Evolutionary conservation across 192 early-diverging fungal species (phyloP).

Genomic region (Chytriomyces sp.): DNA sequence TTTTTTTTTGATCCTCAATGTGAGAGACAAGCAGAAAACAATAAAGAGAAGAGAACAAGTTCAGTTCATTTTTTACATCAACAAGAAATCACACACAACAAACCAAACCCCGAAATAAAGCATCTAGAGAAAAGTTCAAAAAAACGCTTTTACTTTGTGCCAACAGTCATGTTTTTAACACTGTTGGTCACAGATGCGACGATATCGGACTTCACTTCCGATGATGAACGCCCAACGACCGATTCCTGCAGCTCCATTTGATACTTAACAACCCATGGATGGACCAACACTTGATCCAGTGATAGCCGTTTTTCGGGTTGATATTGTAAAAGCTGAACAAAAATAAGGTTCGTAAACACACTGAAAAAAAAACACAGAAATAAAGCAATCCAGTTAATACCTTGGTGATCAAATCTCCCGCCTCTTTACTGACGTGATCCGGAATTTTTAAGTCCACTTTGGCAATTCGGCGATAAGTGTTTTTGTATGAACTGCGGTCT

Average conservation of each 20-base stretch:
- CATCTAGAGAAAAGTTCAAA: background rate
- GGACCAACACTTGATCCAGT: constrained; percentile 74
- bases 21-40: background rate
- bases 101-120: background rate
- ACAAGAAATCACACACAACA: background rate
- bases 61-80: background rate
- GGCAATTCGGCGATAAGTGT: constrained; percentile 83
- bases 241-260: constrained; percentile 28
- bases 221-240: background rate
- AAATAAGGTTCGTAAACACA: background rate
- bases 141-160: background rate
- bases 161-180: constrained; percentile 15
- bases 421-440: constrained; percentile 74
- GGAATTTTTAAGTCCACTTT: constrained; percentile 86
- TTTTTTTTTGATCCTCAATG: background rate
- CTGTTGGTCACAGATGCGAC: constrained; percentile 9
- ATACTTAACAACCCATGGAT: constrained; percentile 72
- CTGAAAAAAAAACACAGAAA: constrained; percentile 7
- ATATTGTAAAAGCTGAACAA: constrained; percentile 71
- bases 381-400: constrained; percentile 44
- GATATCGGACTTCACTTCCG: background rate
- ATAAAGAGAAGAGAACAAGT: background rate
- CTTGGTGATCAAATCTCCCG: constrained; percentile 82
- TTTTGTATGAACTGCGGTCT: constrained; percentile 64
- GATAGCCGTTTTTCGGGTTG: constrained; percentile 72